Base-by-base conservation (phyloP, 2,329 filamentous ascomycete genomes). In the Colletotrichum eleusines region DNA sequence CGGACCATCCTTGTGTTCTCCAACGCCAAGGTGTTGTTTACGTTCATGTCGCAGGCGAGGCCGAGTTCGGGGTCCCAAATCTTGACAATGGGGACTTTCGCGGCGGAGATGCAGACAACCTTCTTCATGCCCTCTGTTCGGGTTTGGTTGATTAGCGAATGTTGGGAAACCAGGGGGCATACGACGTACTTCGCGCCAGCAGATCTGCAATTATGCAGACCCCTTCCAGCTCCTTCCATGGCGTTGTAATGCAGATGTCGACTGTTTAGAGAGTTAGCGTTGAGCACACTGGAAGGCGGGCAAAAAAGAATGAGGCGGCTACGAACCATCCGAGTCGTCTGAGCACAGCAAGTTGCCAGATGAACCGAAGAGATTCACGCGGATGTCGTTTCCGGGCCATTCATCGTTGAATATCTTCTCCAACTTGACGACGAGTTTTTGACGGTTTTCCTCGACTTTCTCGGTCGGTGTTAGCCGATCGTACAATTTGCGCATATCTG, bases 1-100 rank as follows among this genome's bases (percentile, higher is more conserved):
- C 95, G 94, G 76, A 99, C 96, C 95, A 99, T 97, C 61, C 95
- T 90, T 18, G 96, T 99, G 77, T 99, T 99, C 80, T 98, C 95
- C 72, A 99, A 85, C 5, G 96, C 96, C 63, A 97, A 82, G 0
- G 95, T 96, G 77, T 98, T 99, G 84, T 99, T 99, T 83, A 99
- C 95, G 76, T 99, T 99, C 92, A 99, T 96, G 79, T 99, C 96
- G 80, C 95, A 98, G 20, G 94, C 93, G 61, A 99, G 86, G 74
- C 91, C 86, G 68, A 98, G 85, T 80, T 97, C 94, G 3, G 96
- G 96, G 79, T 99, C 96, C 95, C 96, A 99, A 66, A 97, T 93
- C 84, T 98, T 98, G 75, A 99, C 96, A 77, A 99, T 99, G 5
- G 96, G 95, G 18, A 99, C 96, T 81, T 98, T 98, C 71, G 96